Base-by-base conservation (phyloP, 768 basidiomycete genomes). In the Auricularia heimuer region DNA sequence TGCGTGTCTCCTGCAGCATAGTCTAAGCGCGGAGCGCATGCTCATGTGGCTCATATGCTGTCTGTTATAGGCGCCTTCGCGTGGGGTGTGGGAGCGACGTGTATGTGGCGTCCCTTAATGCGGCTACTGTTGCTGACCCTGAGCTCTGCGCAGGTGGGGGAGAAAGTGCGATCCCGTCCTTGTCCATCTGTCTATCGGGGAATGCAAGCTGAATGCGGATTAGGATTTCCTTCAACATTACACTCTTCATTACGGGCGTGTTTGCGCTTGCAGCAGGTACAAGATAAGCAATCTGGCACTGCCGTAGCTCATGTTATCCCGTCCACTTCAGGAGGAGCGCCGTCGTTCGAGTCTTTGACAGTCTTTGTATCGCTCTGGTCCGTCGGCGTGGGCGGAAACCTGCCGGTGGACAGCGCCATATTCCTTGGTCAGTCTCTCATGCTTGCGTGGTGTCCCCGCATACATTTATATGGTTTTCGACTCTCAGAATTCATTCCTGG, bases 401-500 rank as follows among this genome's bases (percentile, higher is more conserved):
- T 90, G 7, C 88, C 88, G 0, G 88, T 90, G 0, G 89, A 90
- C 69, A 86, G 85, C 42, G 85, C 89, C 0, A 82, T 90, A 29
- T 91, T 91, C 74, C 78, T 91, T 7, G 89, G 85, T 86, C 29
- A 29, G 29, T 29, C 29, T 29, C 29, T 0, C 29, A 29, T 29
- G 29, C 29, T 29, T 29, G 29, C 29, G 29, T 29, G 29, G 2
- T 29, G 29, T 29, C 29, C 29, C 29, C 68, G n/a, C 24, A 35
- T 11, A 21, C 42, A 18, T 61, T 4, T 3, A 6, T 12, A 29
- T 34, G 10, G 0, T 1, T 21, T 35, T 42, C 21, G 16, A 14
- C 54, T 24, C 12, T n/a, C 69, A 86, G 87, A 91, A 69, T 89
- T 88, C 69, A 71, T 88, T 0, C 89, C 89, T 0, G 81, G 82